A percentile compares a stretch with the other conserved stretches of the same genome.
Evolutionary conservation across 208 protist genomes (phyloP).

Genomic region (Crithidia sp.): DNA sequence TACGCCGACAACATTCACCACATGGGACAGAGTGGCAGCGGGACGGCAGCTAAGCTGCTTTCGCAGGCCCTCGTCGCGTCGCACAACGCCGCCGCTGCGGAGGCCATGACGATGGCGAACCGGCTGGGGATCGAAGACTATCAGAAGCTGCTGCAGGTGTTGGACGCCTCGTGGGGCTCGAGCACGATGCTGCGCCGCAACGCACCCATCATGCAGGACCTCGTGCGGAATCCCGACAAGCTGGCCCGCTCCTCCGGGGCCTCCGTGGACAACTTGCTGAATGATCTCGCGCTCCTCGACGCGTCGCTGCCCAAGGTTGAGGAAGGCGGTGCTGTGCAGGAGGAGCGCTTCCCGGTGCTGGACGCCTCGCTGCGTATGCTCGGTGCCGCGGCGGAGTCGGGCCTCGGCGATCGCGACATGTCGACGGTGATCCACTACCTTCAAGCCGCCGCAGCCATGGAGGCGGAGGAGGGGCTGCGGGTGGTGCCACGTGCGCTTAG

Average conservation of each 20-base stretch:
- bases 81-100: slow-evolving; percentile 86
- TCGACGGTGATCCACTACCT: slow-evolving; percentile 84
- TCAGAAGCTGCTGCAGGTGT: slow-evolving; percentile 70
- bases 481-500: slow-evolving; percentile 22
- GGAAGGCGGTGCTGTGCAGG: slow-evolving; percentile 2
- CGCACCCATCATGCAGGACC: slow-evolving; percentile 80
- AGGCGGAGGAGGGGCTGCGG: slow-evolving; percentile 38
- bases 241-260: slow-evolving; percentile 58
- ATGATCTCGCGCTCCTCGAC: slow-evolving; percentile 74
- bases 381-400: slow-evolving; percentile 64
- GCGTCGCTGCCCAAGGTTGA: slow-evolving; percentile 48
- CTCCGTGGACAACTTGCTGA: slow-evolving; percentile 66
- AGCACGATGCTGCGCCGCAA: slow-evolving; percentile 91
- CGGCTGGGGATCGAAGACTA: slow-evolving; percentile 80
- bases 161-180: slow-evolving; percentile 83
- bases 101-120: slow-evolving; percentile 87
- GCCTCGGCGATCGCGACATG: slow-evolving; percentile 80
- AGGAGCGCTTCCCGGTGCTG: slow-evolving; percentile 79
- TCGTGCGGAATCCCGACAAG: slow-evolving; percentile 80
- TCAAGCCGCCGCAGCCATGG: slow-evolving; percentile 58
- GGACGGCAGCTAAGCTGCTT: slow-evolving; percentile 81
- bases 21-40: slow-evolving; percentile 84
- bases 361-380: slow-evolving; percentile 80
- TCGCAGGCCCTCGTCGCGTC: slow-evolving; percentile 81
- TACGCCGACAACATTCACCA: slow-evolving; percentile 87